A percentile compares a stretch with the other conserved stretches of the same genome.
Conservation (phyloP, 345 rosid species). For the Pistacia integerrima region DNA sequence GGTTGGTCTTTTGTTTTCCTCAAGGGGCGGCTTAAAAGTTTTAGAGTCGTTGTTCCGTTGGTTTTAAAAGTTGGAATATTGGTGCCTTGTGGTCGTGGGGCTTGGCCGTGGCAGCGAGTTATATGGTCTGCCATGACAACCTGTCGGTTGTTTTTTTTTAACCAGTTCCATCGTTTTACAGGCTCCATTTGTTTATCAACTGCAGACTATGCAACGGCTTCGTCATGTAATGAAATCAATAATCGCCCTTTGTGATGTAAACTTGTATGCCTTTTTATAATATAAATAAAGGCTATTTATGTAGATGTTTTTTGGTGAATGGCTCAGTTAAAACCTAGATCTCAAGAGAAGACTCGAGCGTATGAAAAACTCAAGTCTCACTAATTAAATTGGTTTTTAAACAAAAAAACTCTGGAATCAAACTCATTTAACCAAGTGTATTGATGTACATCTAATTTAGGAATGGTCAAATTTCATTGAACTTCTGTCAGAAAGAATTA, state of each 20-base stretch:
- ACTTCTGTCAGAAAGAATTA: too few species aligned
- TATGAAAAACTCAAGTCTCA: too few species aligned
- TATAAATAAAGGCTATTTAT: constrained; percentile 19
- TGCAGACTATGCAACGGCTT: constrained; percentile 27
- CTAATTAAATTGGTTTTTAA: too few species aligned
- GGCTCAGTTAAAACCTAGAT: too few species aligned
- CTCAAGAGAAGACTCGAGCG: too few species aligned
- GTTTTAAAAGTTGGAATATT: constrained; percentile 24
- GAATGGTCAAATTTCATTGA: too few species aligned
- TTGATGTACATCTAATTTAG: too few species aligned
- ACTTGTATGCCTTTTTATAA: neutral
- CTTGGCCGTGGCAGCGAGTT: constrained; percentile 50
- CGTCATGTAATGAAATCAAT: constrained; percentile 26
- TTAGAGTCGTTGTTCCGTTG: constrained; percentile 20
- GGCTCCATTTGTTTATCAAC: constrained; percentile 33
- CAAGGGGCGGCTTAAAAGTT: constrained; percentile 20
- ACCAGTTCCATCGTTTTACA: constrained; percentile 36
- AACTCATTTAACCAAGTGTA: too few species aligned
- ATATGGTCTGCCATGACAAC: constrained; percentile 45
- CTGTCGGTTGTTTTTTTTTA: constrained; percentile 34
- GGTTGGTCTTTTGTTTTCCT: constrained; percentile 33
- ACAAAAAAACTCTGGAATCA: too few species aligned
- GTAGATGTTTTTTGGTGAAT: too few species aligned
- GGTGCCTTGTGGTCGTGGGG: constrained; percentile 40
- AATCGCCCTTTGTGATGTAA: constrained; percentile 30